These are phyloP conservation scores for Wilcoxina mikolae DNA, from an alignment of 495 filamentous ascomycete genomes.

Conservation along the genomic window DNA sequence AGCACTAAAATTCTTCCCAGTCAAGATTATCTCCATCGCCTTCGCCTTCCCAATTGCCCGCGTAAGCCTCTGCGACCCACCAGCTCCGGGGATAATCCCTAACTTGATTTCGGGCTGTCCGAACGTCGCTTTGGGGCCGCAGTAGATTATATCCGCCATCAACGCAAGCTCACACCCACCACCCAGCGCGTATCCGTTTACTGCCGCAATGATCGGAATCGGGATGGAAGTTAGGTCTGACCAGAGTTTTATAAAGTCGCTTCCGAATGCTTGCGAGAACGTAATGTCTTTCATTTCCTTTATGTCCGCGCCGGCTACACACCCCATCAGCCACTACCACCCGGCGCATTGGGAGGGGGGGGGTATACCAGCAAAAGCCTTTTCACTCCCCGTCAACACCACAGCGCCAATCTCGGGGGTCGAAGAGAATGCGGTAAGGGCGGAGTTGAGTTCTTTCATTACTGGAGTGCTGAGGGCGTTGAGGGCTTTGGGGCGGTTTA, in stretches of 20 bases:
- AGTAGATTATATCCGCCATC: constrained; percentile 93
- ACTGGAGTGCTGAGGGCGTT: constrained; percentile 84
- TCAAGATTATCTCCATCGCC: constrained; percentile 91
- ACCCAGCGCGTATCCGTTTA: constrained; percentile 85
- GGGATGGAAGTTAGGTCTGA: constrained; percentile 68
- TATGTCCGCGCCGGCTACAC: constrained; percentile 76
- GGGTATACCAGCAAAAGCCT: constrained; percentile 53
- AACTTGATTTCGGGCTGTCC: constrained; percentile 95
- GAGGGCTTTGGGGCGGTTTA: constrained; percentile 86
- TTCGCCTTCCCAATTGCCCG: constrained; percentile 71
- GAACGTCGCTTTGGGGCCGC: constrained; percentile 65
- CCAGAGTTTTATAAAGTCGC: constrained; percentile 88
- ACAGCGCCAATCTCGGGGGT: constrained; percentile 47
- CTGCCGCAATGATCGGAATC: constrained; percentile 85
- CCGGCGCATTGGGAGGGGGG: background rate
- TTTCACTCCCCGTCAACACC: constrained; percentile 71
- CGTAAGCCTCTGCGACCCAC: constrained; percentile 79
- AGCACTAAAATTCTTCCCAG: constrained; percentile 65
- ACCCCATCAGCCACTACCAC: background rate
- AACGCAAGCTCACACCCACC: constrained; percentile 96
- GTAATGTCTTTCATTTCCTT: constrained; percentile 92
- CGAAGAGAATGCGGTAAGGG: constrained; percentile 47
- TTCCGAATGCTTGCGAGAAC: constrained; percentile 69
- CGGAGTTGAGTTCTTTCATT: constrained; percentile 75
- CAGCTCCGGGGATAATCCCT: constrained; percentile 81